Evolutionary conservation across 345 rosid species (phyloP).

Genomic region (Eucalyptus grandis): DNA sequence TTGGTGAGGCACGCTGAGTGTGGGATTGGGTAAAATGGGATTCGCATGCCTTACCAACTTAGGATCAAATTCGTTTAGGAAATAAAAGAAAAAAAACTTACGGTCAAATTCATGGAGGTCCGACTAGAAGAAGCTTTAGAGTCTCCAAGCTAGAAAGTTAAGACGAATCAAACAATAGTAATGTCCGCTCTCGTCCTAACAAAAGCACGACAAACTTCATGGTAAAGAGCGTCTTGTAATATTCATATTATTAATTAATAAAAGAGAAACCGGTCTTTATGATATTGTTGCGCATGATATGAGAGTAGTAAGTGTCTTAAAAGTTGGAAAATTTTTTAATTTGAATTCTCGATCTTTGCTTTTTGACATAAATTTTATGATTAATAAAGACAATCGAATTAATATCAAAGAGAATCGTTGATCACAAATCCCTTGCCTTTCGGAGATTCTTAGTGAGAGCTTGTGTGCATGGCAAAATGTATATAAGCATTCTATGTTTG

Average conservation of each 20-base stretch:
- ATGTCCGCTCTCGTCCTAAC: neutral
- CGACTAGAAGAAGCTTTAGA: neutral
- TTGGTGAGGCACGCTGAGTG: neutral
- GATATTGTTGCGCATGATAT: rapidly evolving
- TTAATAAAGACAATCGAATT: neutral
- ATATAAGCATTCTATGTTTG: neutral
- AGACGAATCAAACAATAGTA: neutral
- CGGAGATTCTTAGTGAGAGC: neutral
- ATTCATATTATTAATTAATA: neutral
- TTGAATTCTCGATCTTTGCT: neutral
- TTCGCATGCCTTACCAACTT: neutral
- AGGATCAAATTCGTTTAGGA: neutral
- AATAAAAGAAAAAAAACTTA: too few species aligned
- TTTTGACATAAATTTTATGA: neutral
- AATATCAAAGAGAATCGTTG: neutral
- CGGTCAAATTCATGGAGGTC: neutral
- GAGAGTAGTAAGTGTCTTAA: neutral
- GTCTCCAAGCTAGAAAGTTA: neutral
- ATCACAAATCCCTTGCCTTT: neutral
- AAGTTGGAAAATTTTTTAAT: neutral
- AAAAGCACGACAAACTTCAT: neutral
- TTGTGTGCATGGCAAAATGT: neutral
- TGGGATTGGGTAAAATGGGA: neutral
- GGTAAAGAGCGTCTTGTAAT: neutral
- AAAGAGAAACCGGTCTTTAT: neutral